phyloP scores from a whole-genome alignment of 495 filamentous ascomycete species.

The Umbilicaria muhlenbergii region DNA sequence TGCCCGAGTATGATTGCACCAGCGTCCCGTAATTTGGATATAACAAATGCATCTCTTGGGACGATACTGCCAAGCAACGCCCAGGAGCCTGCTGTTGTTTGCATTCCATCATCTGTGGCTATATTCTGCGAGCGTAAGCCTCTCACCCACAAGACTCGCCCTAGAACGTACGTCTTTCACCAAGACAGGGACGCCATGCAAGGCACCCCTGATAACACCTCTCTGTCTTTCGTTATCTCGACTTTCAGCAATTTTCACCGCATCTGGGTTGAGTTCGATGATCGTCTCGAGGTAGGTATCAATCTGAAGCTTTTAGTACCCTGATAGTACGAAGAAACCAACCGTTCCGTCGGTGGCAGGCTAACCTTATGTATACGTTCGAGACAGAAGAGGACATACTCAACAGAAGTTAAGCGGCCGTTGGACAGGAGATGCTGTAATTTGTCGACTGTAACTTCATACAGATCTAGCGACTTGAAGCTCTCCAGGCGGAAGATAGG shows the following conservation, averaged over 20 bases:
- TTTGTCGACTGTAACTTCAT: constrained; percentile 6
- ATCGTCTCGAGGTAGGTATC: constrained; percentile 18
- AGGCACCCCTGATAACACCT: constrained; percentile 25
- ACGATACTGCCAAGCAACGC: constrained; percentile 16
- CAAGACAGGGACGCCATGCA: constrained; percentile 45
- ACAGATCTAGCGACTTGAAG: constrained; percentile 4
- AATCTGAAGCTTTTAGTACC: neutral
- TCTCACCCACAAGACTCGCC: constrained; percentile 7
- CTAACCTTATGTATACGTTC: constrained; percentile 8
- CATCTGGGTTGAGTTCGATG: constrained; percentile 35
- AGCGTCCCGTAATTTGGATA: constrained; percentile 19
- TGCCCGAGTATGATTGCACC: constrained; percentile 31
- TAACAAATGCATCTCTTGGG: constrained; percentile 16
- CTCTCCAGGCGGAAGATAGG: neutral
- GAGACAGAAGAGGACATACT: constrained; percentile 9
- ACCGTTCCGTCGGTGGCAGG: neutral
- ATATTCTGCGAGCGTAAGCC: constrained; percentile 27
- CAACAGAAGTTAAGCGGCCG: constrained; percentile 5
- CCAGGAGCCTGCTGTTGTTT: constrained; percentile 32
- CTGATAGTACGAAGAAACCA: neutral
- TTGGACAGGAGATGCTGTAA: constrained; percentile 5
- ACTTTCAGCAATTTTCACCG: constrained; percentile 23
- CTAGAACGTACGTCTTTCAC: constrained; percentile 31
- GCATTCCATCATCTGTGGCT: constrained; percentile 40
- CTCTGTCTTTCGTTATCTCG: constrained; percentile 26